Conservation (phyloP, 192 early-diverging fungal genomes). For the Phycomyces nitens region DNA sequence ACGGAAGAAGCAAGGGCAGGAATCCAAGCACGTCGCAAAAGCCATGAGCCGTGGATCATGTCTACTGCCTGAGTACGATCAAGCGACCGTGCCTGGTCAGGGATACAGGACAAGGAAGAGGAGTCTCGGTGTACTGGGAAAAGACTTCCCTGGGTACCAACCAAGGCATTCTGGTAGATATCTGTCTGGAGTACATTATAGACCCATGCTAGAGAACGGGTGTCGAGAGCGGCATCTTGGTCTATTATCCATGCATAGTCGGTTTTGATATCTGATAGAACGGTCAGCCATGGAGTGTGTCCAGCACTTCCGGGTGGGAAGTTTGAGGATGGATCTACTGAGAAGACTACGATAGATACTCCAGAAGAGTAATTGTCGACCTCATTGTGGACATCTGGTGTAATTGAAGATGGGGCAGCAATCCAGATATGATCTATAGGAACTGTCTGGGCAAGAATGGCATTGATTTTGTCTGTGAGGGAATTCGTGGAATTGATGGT, state of each 20-base stretch:
- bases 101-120: slow-evolving; percentile 1
- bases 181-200: slow-evolving; percentile 34
- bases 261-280: slow-evolving; percentile 21
- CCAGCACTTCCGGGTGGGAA: neutral
- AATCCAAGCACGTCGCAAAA: slow-evolving; percentile 25
- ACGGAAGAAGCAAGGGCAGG: neutral
- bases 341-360: neutral
- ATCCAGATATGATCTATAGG: slow-evolving; percentile 8
- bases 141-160: slow-evolving; percentile 39
- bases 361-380: slow-evolving; percentile 5
- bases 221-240: slow-evolving; percentile 39
- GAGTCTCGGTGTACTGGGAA: slow-evolving; percentile 3
- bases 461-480: neutral
- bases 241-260: slow-evolving; percentile 39
- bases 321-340: neutral
- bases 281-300: slow-evolving; percentile 5
- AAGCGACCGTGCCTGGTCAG: neutral
- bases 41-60: slow-evolving; percentile 25
- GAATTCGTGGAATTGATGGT: neutral
- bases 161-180: slow-evolving; percentile 38
- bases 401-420: neutral
- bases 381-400: neutral
- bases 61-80: slow-evolving; percentile 14
- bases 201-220: slow-evolving; percentile 33
- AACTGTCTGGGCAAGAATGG: slow-evolving; percentile 11